Evolutionary conservation across 2,329 filamentous ascomycete species (phyloP).

Genomic region (Neurospora crassa): DNA sequence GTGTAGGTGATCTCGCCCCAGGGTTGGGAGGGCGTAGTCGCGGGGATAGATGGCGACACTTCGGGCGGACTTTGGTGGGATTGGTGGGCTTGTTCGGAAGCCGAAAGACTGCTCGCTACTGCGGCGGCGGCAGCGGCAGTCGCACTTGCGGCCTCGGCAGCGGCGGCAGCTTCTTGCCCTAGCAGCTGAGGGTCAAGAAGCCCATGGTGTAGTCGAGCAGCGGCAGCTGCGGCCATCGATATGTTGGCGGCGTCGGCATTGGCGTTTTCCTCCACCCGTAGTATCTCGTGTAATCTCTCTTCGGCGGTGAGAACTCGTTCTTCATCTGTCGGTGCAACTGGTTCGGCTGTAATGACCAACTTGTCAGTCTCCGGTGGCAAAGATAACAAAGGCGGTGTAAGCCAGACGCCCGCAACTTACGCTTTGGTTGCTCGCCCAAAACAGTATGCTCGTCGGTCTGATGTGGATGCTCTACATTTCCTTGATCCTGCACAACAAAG

Average conservation of each 20-base stretch:
- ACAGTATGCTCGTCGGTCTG: slow-evolving; percentile 35
- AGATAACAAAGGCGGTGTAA: slow-evolving; percentile 5
- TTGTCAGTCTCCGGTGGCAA: not conserved
- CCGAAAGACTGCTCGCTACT: slow-evolving; percentile 8
- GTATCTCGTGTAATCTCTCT: slow-evolving; percentile 40
- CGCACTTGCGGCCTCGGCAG: slow-evolving; percentile 15
- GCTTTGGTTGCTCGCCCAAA: not conserved
- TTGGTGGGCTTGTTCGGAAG: slow-evolving; percentile 7
- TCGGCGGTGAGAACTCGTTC: slow-evolving; percentile 33
- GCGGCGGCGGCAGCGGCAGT: slow-evolving; percentile 10
- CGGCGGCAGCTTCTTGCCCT: slow-evolving; percentile 17
- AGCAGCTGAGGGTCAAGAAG: slow-evolving; percentile 40
- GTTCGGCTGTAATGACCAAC: slow-evolving; percentile 9
- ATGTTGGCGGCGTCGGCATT: slow-evolving; percentile 38
- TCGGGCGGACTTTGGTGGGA: slow-evolving; percentile 9
- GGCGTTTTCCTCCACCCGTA: slow-evolving; percentile 24
- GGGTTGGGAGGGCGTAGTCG: slow-evolving; percentile 26
- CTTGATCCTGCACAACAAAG: slow-evolving; percentile 50
- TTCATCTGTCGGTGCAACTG: slow-evolving; percentile 6
- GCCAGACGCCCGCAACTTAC: slow-evolving; percentile 8
- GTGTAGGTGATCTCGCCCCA: slow-evolving; percentile 47
- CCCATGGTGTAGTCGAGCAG: slow-evolving; percentile 44
- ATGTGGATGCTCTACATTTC: slow-evolving; percentile 47
- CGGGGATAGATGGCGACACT: slow-evolving; percentile 8
- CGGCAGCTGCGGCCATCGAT: slow-evolving; percentile 46